phyloP scores from a whole-genome alignment of 2,329 filamentous ascomycete genomes.

The Leptographium radiaticola region DNA sequence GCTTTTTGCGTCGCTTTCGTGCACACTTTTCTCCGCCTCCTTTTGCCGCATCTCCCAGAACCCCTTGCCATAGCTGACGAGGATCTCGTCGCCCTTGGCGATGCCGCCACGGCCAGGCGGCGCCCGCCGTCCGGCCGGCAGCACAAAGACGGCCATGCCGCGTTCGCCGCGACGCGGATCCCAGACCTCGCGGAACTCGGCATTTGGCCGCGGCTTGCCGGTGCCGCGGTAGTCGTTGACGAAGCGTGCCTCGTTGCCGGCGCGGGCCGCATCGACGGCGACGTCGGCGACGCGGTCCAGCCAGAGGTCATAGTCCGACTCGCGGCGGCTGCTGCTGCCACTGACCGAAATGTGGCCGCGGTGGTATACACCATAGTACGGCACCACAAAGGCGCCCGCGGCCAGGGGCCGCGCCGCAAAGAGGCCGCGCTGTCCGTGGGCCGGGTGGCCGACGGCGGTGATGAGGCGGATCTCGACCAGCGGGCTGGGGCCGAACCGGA shows the following conservation, averaged over 20 bases:
- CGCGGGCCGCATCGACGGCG: constrained; percentile 44
- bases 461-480: constrained; percentile 43
- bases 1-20: too few species aligned
- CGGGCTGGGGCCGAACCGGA: constrained; percentile 27
- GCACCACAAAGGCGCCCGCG: constrained; percentile 43
- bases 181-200: constrained; percentile 47
- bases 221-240: constrained; percentile 56
- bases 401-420: constrained; percentile 42
- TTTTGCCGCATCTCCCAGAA: constrained; percentile 44
- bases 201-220: constrained; percentile 31
- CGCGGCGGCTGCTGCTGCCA: constrained; percentile 21
- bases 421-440: constrained; percentile 43
- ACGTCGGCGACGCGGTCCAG: constrained; percentile 42
- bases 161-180: constrained; percentile 35
- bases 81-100: constrained; percentile 47
- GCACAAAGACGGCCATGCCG: constrained; percentile 45
- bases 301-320: constrained; percentile 52
- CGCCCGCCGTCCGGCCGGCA: constrained; percentile 28
- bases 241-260: constrained; percentile 52
- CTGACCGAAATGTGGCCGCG: constrained; percentile 18
- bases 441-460: constrained; percentile 37
- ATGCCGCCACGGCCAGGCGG: constrained; percentile 20
- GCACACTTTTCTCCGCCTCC: constrained; percentile 13
- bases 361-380: constrained; percentile 49
- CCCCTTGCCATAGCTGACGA: constrained; percentile 55